phyloP scores from a whole-genome alignment of 257 asterid genomes.

The Nyctanthes arbortristis region DNA sequence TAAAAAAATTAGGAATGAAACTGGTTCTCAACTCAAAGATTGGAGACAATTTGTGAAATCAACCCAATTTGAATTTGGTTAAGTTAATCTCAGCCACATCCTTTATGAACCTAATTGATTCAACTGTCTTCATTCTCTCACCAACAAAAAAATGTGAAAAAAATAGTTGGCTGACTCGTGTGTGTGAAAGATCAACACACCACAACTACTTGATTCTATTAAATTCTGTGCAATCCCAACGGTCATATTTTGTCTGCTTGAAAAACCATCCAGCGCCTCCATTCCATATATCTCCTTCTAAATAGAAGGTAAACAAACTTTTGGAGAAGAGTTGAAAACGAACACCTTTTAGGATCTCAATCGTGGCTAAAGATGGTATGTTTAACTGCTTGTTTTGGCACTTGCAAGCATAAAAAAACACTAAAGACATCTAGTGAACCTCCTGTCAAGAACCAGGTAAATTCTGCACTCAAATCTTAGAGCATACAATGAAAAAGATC shows the following conservation, averaged over 20 bases:
- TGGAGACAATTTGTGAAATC: too few species aligned
- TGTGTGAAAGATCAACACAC: too few species aligned
- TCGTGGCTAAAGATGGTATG: slow-evolving; percentile 38
- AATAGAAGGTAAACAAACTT: background rate
- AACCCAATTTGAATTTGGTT: too few species aligned
- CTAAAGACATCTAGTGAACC: background rate
- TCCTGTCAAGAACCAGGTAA: slow-evolving; percentile 21
- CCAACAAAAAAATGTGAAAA: too few species aligned
- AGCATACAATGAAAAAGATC: background rate
- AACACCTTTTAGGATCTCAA: background rate
- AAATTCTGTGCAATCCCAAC: slow-evolving; percentile 33
- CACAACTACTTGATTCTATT: background rate
- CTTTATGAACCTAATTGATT: too few species aligned
- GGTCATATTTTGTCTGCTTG: slow-evolving; percentile 38
- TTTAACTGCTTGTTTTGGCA: slow-evolving; percentile 41
- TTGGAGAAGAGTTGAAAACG: background rate
- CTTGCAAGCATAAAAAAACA: slow-evolving; percentile 22
- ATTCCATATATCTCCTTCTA: background rate
- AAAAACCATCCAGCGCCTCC: background rate
- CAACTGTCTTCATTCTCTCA: too few species aligned
- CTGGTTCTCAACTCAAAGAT: too few species aligned
- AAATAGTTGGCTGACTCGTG: too few species aligned
- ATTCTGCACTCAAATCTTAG: background rate
- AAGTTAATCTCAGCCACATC: too few species aligned
- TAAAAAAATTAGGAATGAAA: too few species aligned